phyloP scores from a whole-genome alignment of 2,329 filamentous ascomycete genomes.

The Tolypocladium tropicale region DNA sequence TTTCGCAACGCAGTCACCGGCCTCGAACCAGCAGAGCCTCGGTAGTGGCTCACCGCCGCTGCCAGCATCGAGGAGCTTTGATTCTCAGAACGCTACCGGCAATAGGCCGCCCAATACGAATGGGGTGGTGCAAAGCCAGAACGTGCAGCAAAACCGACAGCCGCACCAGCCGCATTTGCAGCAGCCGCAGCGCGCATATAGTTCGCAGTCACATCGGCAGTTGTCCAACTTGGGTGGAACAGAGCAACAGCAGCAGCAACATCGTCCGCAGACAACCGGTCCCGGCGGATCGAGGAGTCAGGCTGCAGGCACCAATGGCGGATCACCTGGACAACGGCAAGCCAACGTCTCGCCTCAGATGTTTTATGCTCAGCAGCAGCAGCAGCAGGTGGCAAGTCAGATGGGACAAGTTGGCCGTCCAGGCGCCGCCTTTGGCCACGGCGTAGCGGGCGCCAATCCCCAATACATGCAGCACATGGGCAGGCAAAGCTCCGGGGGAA shows the following conservation, averaged over 20 bases:
- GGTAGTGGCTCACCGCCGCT: conserved; percentile 5
- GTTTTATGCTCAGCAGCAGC: conserved; percentile 7
- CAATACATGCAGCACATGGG: conserved; percentile 10
- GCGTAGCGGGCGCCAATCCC: conserved; percentile 1
- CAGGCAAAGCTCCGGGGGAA: conserved; percentile 6
- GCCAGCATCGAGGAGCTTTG: conserved; percentile 6
- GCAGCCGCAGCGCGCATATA: conserved; percentile 4
- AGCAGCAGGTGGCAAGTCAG: conserved; percentile 8
- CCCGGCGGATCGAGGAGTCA: conserved; percentile 3
- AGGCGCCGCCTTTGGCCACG: conserved; percentile 5
- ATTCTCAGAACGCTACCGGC: conserved; percentile 6
- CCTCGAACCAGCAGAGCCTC: conserved; percentile 1
- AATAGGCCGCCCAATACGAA: neutral
- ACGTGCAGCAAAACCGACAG: conserved; percentile 6
- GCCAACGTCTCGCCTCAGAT: conserved; percentile 3
- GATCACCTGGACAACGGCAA: neutral
- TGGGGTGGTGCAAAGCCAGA: conserved; percentile 4
- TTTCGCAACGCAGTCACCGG: conserved; percentile 6
- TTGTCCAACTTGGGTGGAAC: conserved; percentile 2
- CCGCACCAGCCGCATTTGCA: conserved; percentile 6
- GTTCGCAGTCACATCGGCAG: conserved; percentile 1
- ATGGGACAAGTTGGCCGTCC: conserved; percentile 5
- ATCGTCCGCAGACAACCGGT: neutral
- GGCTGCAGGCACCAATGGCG: conserved; percentile 2
- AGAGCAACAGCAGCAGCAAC: conserved; percentile 1